phyloP scores from a whole-genome alignment of 352 stramenopile genomes.

The Blastocystis sp. region DNA sequence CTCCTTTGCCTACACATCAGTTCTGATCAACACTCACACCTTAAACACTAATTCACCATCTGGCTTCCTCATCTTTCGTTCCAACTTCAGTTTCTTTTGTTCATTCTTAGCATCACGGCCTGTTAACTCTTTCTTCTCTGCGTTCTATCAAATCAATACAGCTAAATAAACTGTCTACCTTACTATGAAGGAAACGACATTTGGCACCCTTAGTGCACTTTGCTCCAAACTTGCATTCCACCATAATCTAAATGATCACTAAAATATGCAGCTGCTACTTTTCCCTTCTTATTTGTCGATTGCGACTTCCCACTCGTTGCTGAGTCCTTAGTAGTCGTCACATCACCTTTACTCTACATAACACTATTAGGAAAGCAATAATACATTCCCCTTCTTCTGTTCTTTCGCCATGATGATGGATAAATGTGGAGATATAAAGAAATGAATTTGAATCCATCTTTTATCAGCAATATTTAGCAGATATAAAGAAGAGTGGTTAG shows the following conservation, averaged over 20 bases:
- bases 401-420: constrained; percentile 42
- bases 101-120: constrained; percentile 44
- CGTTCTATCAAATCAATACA: not conserved
- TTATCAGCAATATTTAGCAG: not conserved
- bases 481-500: not conserved
- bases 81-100: constrained; percentile 35
- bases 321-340: not conserved
- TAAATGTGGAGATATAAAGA: not conserved
- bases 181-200: constrained; percentile 35
- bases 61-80: constrained; percentile 51
- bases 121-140: constrained; percentile 48
- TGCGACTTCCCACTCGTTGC: not conserved
- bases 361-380: not conserved
- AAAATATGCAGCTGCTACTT: not conserved
- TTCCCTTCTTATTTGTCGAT: not conserved
- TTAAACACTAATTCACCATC: constrained; percentile 56
- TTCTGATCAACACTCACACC: not conserved
- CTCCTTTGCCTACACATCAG: constrained; percentile 44
- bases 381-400: constrained; percentile 3
- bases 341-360: not conserved
- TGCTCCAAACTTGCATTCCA: constrained; percentile 56
- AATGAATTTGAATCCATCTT: not conserved
- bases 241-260: constrained; percentile 42
- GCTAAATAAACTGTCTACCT: not conserved
- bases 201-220: constrained; percentile 51